Evolutionary conservation across 306 rosid genomes (phyloP).

Genomic region (Vicia faba): DNA sequence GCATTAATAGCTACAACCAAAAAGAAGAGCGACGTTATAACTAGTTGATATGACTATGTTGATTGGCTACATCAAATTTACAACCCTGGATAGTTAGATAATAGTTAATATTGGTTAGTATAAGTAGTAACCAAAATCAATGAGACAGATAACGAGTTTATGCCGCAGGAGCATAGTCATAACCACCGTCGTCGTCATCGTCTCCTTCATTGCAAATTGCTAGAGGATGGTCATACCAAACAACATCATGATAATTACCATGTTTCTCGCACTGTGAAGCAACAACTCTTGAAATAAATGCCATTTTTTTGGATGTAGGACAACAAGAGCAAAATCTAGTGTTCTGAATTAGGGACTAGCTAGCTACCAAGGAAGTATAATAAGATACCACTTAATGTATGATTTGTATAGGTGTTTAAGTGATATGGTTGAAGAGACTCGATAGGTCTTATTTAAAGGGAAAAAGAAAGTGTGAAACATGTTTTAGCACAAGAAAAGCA

Average conservation of each 20-base stretch:
- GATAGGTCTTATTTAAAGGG: no score
- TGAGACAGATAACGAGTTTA: conserved; percentile 2
- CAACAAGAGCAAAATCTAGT: background rate
- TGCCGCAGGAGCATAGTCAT: conserved; percentile 63
- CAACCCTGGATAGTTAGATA: no score
- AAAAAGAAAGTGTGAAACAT: no score
- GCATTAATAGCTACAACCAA: no score
- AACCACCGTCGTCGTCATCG: conserved; percentile 45
- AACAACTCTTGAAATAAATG: background rate
- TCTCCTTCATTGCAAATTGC: conserved; percentile 28
- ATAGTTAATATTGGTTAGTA: background rate
- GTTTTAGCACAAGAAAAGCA: no score
- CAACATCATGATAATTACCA: background rate
- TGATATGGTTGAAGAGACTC: no score
- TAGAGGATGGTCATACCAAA: background rate
- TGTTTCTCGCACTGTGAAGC: conserved; percentile 11
- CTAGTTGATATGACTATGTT: no score
- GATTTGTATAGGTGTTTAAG: no score
- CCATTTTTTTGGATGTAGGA: background rate
- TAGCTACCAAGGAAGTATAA: no score
- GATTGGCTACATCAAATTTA: no score
- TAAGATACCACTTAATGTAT: no score
- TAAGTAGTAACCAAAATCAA: background rate
- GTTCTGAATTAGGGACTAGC: no score
- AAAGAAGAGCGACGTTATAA: background rate